phyloP scores from a whole-genome alignment of 2,329 filamentous ascomycete genomes.

The Hyphodiscus sp. region DNA sequence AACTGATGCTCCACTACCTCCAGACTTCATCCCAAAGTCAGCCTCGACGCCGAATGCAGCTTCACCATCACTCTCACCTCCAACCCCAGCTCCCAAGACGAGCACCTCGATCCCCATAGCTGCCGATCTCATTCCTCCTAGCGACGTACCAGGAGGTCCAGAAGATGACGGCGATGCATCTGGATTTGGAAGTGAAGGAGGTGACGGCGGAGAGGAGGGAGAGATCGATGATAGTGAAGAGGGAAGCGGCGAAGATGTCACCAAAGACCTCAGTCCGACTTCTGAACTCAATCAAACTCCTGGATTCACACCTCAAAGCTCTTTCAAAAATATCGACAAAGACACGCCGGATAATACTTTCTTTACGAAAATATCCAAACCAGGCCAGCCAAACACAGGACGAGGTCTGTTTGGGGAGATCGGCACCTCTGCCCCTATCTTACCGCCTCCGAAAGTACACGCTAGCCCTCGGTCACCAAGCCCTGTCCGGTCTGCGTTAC shows the following conservation, averaged over 20 bases:
- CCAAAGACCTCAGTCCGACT: slow-evolving; percentile 54
- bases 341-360: slow-evolving; percentile 28
- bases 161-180: slow-evolving; percentile 28
- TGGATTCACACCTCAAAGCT: slow-evolving; percentile 51
- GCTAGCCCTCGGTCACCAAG: slow-evolving; percentile 68
- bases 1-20: slow-evolving; percentile 36
- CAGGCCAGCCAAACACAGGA: slow-evolving; percentile 37
- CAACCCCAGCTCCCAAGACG: slow-evolving; percentile 3
- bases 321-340: slow-evolving; percentile 45
- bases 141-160: slow-evolving; percentile 27
- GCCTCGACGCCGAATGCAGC: slow-evolving; percentile 1
- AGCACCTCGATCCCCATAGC: slow-evolving; percentile 12
- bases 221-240: slow-evolving; percentile 39
- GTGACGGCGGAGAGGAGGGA: slow-evolving; percentile 30
- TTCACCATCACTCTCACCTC: not conserved
- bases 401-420: slow-evolving; percentile 49
- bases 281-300: slow-evolving; percentile 41
- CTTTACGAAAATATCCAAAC: slow-evolving; percentile 41
- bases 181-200: slow-evolving; percentile 27
- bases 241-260: slow-evolving; percentile 58
- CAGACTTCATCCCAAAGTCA: slow-evolving; percentile 29
- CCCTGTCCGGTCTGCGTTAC: slow-evolving; percentile 55
- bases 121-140: slow-evolving; percentile 20
- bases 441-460: slow-evolving; percentile 41
- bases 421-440: slow-evolving; percentile 45